phyloP scores from a whole-genome alignment of 192 early-diverging fungal species.

The Podila epicladia region DNA sequence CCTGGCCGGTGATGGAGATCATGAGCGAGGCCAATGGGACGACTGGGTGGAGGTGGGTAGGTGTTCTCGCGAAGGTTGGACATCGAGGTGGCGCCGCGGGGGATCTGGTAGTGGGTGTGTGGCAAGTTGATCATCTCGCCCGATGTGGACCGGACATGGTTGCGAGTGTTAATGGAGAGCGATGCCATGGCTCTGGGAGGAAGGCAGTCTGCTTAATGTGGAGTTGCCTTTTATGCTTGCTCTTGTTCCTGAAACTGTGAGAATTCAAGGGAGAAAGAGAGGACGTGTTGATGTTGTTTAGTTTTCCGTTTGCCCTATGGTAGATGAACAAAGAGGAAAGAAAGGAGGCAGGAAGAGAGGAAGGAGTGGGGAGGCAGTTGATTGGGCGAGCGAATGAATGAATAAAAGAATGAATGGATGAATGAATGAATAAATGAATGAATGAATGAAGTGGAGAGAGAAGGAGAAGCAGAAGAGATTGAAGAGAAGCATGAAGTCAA shows the following conservation, averaged over 20 bases:
- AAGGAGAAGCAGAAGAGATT: background rate
- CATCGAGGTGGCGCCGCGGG: conserved; percentile 45
- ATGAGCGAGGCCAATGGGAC: conserved; percentile 18
- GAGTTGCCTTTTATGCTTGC: background rate
- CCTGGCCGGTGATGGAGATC: conserved; percentile 21
- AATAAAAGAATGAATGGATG: background rate
- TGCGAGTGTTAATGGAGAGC: conserved; percentile 45
- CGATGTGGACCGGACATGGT: conserved; percentile 40
- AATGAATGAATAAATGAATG: background rate
- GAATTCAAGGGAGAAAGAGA: no score
- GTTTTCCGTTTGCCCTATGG: no score
- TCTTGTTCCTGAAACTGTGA: background rate
- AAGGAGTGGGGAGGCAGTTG: background rate
- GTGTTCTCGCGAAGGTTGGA: conserved; percentile 36
- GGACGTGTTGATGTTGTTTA: no score
- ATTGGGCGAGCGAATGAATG: background rate
- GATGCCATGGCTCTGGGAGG: conserved; percentile 21
- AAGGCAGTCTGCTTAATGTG: background rate
- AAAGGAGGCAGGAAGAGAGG: no score
- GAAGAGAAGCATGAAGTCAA: background rate
- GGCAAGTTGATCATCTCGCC: conserved; percentile 46
- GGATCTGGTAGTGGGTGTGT: conserved; percentile 25
- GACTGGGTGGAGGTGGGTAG: conserved; percentile 19
- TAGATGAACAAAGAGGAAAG: background rate
- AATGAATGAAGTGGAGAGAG: background rate